Evolutionary conservation across 2,329 filamentous ascomycete genomes (phyloP).

Genomic region (Aurifilum marmelostoma): DNA sequence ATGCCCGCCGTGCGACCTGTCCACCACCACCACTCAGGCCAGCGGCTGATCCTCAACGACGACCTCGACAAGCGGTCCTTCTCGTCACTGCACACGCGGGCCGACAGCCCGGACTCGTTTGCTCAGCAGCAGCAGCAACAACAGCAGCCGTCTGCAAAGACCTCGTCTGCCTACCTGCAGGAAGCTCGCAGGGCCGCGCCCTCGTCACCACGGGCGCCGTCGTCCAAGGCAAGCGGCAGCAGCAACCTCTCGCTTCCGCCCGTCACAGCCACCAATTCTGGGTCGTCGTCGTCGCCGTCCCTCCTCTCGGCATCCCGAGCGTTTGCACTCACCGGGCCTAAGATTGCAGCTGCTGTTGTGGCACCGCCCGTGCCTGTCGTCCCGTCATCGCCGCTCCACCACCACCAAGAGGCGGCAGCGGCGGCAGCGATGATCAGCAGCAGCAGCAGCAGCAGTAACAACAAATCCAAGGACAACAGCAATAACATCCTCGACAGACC

Average conservation of each 20-base stretch:
- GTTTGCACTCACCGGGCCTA: slow-evolving; percentile 25
- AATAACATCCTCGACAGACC: slow-evolving; percentile 39
- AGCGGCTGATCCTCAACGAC: slow-evolving; percentile 4
- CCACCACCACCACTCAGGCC: slow-evolving; percentile 1
- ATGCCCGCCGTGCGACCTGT: slow-evolving; percentile 10
- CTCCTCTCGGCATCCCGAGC: slow-evolving; percentile 22
- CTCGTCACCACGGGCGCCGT: slow-evolving; percentile 32
- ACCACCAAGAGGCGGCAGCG: not conserved
- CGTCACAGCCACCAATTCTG: slow-evolving; percentile 15
- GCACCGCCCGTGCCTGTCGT: not conserved
- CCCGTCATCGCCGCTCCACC: slow-evolving; percentile 1
- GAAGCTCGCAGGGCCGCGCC: slow-evolving; percentile 41
- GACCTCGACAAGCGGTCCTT: slow-evolving; percentile 14
- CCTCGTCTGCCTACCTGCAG: slow-evolving; percentile 39
- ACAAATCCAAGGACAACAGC: not conserved
- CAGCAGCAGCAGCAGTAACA: slow-evolving; percentile 11
- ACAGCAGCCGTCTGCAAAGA: slow-evolving; percentile 33
- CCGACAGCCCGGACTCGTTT: slow-evolving; percentile 33
- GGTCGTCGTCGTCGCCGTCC: not conserved
- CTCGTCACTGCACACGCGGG: not conserved
- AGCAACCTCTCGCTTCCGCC: slow-evolving; percentile 6
- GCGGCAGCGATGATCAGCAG: slow-evolving; percentile 5
- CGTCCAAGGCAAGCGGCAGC: slow-evolving; percentile 20
- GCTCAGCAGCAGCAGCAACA: slow-evolving; percentile 15
- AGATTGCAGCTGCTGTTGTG: not conserved